phyloP scores from a whole-genome alignment of 345 rosid genomes.

The Citrus inodora region DNA sequence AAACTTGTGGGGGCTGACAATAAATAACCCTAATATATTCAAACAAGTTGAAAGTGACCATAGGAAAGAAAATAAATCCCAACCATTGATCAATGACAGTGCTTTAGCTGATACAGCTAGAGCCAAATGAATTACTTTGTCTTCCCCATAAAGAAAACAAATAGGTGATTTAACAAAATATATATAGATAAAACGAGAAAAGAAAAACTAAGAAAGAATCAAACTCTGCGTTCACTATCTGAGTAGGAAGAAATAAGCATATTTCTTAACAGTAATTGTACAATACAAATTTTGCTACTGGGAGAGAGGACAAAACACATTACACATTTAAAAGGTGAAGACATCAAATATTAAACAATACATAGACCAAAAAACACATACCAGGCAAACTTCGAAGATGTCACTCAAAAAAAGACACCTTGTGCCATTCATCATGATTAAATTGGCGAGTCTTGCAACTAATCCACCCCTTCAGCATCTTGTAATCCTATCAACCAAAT shows the following conservation, averaged over 20 bases:
- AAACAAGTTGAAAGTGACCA: neutral
- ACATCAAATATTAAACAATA: slow-evolving; percentile 10
- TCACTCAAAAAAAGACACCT: slow-evolving; percentile 35
- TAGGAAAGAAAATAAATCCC: neutral
- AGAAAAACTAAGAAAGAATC: neutral
- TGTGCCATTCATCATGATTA: slow-evolving; percentile 6
- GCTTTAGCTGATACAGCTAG: neutral
- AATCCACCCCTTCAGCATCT: neutral
- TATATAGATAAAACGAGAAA: neutral
- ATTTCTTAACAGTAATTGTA: slow-evolving; percentile 4
- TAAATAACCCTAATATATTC: neutral
- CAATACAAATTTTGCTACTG: neutral
- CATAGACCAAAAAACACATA: neutral
- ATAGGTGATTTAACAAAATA: neutral
- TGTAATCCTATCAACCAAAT: slow-evolving; percentile 10
- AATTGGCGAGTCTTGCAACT: neutral
- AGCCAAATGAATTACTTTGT: too few species aligned
- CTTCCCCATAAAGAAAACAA: neutral
- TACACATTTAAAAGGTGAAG: slow-evolving; percentile 19
- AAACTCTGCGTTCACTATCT: neutral
- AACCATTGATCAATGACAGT: neutral
- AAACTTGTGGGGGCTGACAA: too few species aligned
- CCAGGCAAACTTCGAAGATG: slow-evolving; percentile 26
- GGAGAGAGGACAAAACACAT: neutral
- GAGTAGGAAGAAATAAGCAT: neutral